A percentile compares a stretch with the other conserved stretches of the same genome.
phyloP scores from a whole-genome alignment of 148 eudicot genomes.

The Pouteria glomerata region DNA sequence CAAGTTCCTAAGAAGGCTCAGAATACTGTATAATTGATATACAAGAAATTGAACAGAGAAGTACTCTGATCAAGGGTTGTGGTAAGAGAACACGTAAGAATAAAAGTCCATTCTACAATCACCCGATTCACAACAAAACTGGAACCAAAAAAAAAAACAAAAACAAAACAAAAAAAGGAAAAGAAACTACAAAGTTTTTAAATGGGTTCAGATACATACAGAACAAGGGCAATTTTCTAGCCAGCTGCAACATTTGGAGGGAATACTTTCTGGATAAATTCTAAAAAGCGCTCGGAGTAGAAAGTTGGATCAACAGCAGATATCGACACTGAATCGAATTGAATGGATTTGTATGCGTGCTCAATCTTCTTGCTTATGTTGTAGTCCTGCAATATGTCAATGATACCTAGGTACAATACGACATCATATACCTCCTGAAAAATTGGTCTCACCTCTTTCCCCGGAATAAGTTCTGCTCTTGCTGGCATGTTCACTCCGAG shows the following conservation, averaged over 20 bases:
- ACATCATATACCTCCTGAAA: slow-evolving; percentile 82
- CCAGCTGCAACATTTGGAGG: slow-evolving; percentile 43
- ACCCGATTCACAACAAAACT: no score
- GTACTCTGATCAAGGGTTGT: no score
- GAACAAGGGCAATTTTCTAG: slow-evolving; percentile 11
- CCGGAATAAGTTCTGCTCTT: slow-evolving; percentile 79
- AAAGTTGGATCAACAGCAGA: slow-evolving; percentile 89
- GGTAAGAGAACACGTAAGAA: no score
- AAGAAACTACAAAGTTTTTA: no score
- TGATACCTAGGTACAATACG: slow-evolving; percentile 85
- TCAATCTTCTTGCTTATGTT: slow-evolving; percentile 83
- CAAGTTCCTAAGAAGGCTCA: no score
- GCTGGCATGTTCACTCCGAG: slow-evolving; percentile 99
- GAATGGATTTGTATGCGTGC: slow-evolving; percentile 84
- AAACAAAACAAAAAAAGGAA: no score
- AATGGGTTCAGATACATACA: no score
- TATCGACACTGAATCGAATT: slow-evolving; percentile 83
- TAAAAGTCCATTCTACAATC: no score
- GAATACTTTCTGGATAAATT: slow-evolving; percentile 78
- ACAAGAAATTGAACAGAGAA: no score
- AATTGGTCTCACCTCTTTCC: slow-evolving; percentile 27
- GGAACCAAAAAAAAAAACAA: no score
- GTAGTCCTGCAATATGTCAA: slow-evolving; percentile 91
- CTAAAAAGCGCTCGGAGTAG: slow-evolving; percentile 76
- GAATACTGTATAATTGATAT: no score